Evolutionary conservation across 2,329 filamentous ascomycete genomes (phyloP), one percentile per base, ranked within the genome.

Genomic region (Phialemoniopsis sp.): DNA sequence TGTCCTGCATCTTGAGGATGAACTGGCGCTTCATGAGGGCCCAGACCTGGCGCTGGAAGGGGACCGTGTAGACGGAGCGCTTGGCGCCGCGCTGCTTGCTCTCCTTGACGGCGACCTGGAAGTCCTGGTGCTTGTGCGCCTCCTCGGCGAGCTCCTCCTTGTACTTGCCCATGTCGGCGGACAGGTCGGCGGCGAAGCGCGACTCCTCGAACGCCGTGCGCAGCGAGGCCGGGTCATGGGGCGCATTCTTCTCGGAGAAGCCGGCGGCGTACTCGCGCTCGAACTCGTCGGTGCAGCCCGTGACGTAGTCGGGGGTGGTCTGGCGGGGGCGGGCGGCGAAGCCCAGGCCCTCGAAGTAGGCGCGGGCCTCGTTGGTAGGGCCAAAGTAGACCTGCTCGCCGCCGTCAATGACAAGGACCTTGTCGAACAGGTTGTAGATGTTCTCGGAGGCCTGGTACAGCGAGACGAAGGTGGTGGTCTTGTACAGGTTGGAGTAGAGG

Each of bases 371-470:
- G 2, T 70, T 60, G 0, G 77, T 65, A 0, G 82, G 82, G 1
- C 87, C 87, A 43, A 87, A 89, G 63, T 81, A 93, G 28, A 87
- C 84, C 56, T 89, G 82, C 19, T 75, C 77, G 3, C 87, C 87
- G 31, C 78, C 75, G 45, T 90, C 85, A 40, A 93, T 86, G 29
- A 90, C 84, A 53, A 94, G 67, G 12, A 93, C 87, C 60, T 91
- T 93, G 67, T 94, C 87, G 45, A 91, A 90, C 28, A 82, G 78
- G 16, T 72, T 72, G 63, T 87, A 90, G 45, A 91, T 88, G 51
- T 80, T 89, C 61, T 93, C 86, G 0, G 84, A 89, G 0, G 87
- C 87, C 56, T 94, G 88, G 59, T 94, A 95, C 0, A 95, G 68
- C 0, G 88, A 89, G 2, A 94, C 87, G 44, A 93, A 90, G 0